phyloP scores from a whole-genome alignment of 2,329 filamentous ascomycete genomes.

The Passalora sequoiae region DNA sequence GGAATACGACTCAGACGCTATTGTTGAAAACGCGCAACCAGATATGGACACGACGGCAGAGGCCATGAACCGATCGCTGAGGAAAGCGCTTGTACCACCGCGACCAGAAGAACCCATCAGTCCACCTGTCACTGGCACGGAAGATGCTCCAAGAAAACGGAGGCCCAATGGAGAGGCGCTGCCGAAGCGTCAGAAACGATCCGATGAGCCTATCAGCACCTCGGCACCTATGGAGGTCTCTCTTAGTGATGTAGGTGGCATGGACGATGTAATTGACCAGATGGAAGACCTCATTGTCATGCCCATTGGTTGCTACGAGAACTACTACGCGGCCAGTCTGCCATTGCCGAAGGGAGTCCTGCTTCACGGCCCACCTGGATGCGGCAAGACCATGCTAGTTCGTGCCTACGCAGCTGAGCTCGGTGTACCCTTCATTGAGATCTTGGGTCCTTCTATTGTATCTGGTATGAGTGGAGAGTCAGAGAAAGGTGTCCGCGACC shows the following conservation, averaged over 20 bases:
- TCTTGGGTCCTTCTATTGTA: conserved; percentile 76
- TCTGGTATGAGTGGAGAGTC: conserved; percentile 86
- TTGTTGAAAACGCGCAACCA: conserved; percentile 39
- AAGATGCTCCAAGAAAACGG: conserved; percentile 45
- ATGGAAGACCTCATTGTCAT: conserved; percentile 67
- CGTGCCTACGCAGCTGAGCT: conserved; percentile 72
- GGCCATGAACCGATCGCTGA: conserved; percentile 57
- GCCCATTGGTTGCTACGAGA: conserved; percentile 63
- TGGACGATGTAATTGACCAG: conserved; percentile 65
- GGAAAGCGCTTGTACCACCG: conserved; percentile 24
- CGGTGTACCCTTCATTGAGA: conserved; percentile 71
- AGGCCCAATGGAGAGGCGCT: conserved; percentile 62
- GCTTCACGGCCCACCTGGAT: conserved; percentile 77
- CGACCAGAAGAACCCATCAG: conserved; percentile 5
- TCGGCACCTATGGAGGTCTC: conserved; percentile 60
- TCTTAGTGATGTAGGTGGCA: conserved; percentile 68
- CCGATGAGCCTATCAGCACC: conserved; percentile 42
- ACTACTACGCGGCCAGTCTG: conserved; percentile 61
- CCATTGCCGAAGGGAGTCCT: conserved; percentile 70
- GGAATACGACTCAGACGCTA: conserved; percentile 50
- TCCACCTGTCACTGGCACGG: conserved; percentile 23
- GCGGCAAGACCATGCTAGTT: conserved; percentile 79
- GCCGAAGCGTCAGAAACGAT: conserved; percentile 59
- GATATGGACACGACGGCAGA: conserved; percentile 35
- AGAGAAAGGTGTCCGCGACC: conserved; percentile 76